Evolutionary conservation across 129 eudicot species (phyloP).

Genomic region (Arctium minus): DNA sequence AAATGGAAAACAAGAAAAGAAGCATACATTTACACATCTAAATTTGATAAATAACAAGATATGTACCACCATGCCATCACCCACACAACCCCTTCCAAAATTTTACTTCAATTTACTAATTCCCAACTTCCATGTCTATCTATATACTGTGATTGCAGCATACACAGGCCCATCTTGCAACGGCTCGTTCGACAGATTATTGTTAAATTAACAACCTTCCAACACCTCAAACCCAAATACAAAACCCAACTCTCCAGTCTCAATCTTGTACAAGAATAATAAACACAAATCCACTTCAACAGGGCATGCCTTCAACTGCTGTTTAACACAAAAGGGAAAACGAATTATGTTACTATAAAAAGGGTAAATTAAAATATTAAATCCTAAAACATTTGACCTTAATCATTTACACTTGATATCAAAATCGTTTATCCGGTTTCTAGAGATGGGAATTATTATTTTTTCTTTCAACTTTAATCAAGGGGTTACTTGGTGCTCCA

Average conservation of each 20-base stretch:
- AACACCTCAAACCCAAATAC: slow-evolving; percentile 9
- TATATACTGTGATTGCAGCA: slow-evolving; percentile 32
- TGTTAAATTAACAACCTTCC: slow-evolving; percentile 11
- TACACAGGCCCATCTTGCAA: slow-evolving; percentile 1
- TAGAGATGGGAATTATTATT: neutral
- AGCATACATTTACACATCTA: slow-evolving; percentile 40
- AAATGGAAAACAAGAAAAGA: slow-evolving; percentile 8
- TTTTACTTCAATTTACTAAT: slow-evolving; percentile 3
- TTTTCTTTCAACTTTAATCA: neutral
- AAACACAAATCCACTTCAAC: slow-evolving; percentile 24
- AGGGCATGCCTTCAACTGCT: slow-evolving; percentile 25
- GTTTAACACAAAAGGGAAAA: neutral
- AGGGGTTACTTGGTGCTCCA: neutral
- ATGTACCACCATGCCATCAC: slow-evolving; percentile 39
- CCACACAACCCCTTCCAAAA: slow-evolving; percentile 2
- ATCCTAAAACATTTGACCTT: too few species aligned
- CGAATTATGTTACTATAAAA: neutral
- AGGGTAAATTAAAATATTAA: neutral
- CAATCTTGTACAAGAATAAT: slow-evolving; percentile 16
- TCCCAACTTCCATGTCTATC: slow-evolving; percentile 10
- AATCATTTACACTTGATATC: neutral
- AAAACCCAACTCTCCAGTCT: slow-evolving; percentile 23
- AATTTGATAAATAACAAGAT: slow-evolving; percentile 24
- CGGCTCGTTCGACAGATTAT: slow-evolving; percentile 13
- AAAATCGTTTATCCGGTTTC: neutral